phyloP scores from a whole-genome alignment of 2,329 filamentous ascomycete species.

The Fusarium humuli region DNA sequence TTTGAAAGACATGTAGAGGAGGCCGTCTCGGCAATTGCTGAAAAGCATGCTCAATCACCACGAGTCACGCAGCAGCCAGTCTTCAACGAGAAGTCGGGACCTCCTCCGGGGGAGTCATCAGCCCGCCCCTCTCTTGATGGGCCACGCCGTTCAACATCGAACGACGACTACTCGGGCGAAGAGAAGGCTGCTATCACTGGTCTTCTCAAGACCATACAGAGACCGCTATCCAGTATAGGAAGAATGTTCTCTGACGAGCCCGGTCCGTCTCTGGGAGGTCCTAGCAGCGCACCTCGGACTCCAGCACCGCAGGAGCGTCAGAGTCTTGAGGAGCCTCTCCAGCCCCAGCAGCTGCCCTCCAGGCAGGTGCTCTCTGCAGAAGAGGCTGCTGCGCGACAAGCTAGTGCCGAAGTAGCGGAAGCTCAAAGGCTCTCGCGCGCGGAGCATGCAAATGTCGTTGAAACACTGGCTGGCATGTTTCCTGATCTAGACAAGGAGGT shows the following conservation, averaged over 20 bases:
- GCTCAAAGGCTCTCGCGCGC: conserved; percentile 83
- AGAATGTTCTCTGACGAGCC: conserved; percentile 86
- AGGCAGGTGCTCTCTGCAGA: conserved; percentile 74
- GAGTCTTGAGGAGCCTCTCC: conserved; percentile 47
- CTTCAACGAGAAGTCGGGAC: conserved; percentile 59
- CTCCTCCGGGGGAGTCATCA: conserved; percentile 47
- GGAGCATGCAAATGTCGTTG: conserved; percentile 91
- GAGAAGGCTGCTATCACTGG: conserved; percentile 87
- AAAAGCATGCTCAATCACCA: conserved; percentile 75
- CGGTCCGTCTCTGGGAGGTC: conserved; percentile 53
- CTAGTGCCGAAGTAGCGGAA: conserved; percentile 89
- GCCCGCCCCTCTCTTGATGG: conserved; percentile 58
- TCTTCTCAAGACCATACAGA: conserved; percentile 89
- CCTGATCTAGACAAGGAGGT: conserved; percentile 93
- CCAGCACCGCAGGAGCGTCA: conserved; percentile 52
- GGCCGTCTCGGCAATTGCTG: conserved; percentile 93
- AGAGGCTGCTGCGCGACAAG: conserved; percentile 89
- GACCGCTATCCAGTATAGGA: conserved; percentile 89
- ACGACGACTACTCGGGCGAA: conserved; percentile 67
- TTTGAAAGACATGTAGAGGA: conserved; percentile 97
- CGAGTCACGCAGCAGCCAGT: conserved; percentile 53
- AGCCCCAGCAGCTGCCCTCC: conserved; percentile 51
- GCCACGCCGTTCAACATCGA: conserved; percentile 67
- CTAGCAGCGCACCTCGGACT: conserved; percentile 53
- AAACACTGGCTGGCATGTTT: conserved; percentile 96